A percentile compares a stretch with the other conserved stretches of the same genome.
Conservation (phyloP, 139 green algal genomes). For the Microglena sp. region DNA sequence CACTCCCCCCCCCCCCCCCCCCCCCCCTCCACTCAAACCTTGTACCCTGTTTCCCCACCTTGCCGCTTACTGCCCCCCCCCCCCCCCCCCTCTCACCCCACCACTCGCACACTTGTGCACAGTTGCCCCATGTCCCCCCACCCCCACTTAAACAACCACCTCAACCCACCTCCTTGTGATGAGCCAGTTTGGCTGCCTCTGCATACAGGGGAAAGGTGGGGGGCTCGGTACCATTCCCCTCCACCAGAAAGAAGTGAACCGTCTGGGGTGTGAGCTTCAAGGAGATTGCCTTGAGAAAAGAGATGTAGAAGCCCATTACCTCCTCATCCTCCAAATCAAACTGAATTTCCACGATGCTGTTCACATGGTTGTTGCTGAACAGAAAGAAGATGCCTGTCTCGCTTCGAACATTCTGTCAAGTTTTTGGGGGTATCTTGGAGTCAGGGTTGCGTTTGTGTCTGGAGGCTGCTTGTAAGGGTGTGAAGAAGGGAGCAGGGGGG, state of each 20-base stretch:
- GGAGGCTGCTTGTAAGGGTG: too few species aligned
- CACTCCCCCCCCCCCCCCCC: too few species aligned
- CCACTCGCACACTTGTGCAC: too few species aligned
- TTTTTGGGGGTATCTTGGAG: too few species aligned
- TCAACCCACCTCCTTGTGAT: constrained; percentile 71
- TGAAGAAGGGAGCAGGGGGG: too few species aligned
- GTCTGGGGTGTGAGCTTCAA: constrained; percentile 83
- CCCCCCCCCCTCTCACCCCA: too few species aligned
- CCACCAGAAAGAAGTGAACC: constrained; percentile 86
- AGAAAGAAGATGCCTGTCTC: constrained; percentile 89
- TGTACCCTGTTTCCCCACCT: too few species aligned
- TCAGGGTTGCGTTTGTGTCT: too few species aligned
- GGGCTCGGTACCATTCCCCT: background rate
- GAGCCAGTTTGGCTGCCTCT: constrained; percentile 81
- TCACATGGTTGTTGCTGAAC: constrained; percentile 96
- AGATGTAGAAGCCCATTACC: constrained; percentile 89
- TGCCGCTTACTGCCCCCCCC: too few species aligned
- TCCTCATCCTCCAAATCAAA: constrained; percentile 98
- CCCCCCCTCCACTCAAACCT: too few species aligned
- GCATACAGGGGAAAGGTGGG: constrained; percentile 82
- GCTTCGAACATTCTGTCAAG: constrained; percentile 88
- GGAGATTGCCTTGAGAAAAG: constrained; percentile 91
- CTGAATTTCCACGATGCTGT: constrained; percentile 77
- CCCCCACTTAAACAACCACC: too few species aligned
- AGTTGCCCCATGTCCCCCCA: too few species aligned